Percentiles rank a stretch among this genome's conserved stretches.
Conservation (phyloP, 495 filamentous ascomycete genomes). For the Penicillium cinerascens region DNA sequence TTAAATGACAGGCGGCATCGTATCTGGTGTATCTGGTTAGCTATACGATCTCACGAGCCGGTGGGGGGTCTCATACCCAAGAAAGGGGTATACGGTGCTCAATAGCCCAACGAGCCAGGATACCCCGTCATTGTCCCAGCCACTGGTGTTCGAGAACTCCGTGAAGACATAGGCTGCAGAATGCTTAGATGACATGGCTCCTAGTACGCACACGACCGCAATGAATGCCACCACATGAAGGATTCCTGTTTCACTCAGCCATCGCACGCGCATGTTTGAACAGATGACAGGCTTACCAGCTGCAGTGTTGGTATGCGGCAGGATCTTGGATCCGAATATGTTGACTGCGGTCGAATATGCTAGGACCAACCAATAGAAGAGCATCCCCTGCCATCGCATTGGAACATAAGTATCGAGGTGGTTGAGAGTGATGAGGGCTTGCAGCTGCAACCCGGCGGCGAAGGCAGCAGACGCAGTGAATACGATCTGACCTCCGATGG, state of each 20-base stretch:
- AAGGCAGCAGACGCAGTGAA: slow-evolving; percentile 30
- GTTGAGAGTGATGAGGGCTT: slow-evolving; percentile 24
- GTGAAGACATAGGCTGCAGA: slow-evolving; percentile 17
- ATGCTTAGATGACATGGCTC: slow-evolving; percentile 20
- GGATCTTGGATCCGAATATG: slow-evolving; percentile 22
- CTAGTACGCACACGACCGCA: slow-evolving; percentile 15
- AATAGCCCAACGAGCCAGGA: slow-evolving; percentile 24
- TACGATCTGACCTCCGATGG: slow-evolving; percentile 30
- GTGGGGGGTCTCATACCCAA: slow-evolving; percentile 9
- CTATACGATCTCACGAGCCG: not conserved
- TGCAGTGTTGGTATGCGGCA: slow-evolving; percentile 21
- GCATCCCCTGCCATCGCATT: slow-evolving; percentile 21
- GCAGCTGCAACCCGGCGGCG: slow-evolving; percentile 20
- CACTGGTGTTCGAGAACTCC: slow-evolving; percentile 22
- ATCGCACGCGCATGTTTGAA: not conserved
- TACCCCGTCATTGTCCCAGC: slow-evolving; percentile 21
- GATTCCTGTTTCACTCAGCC: slow-evolving; percentile 8
- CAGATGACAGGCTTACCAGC: slow-evolving; percentile 9
- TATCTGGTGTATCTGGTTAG: slow-evolving; percentile 12
- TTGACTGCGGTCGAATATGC: slow-evolving; percentile 18
- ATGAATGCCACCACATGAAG: slow-evolving; percentile 20
- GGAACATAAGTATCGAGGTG: slow-evolving; percentile 19
- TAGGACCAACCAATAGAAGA: slow-evolving; percentile 23
- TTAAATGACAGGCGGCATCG: slow-evolving; percentile 29
- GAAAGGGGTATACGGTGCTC: slow-evolving; percentile 24